phyloP scores from a whole-genome alignment of 169 alveolate genomes.

The Eimeria zaria region DNA sequence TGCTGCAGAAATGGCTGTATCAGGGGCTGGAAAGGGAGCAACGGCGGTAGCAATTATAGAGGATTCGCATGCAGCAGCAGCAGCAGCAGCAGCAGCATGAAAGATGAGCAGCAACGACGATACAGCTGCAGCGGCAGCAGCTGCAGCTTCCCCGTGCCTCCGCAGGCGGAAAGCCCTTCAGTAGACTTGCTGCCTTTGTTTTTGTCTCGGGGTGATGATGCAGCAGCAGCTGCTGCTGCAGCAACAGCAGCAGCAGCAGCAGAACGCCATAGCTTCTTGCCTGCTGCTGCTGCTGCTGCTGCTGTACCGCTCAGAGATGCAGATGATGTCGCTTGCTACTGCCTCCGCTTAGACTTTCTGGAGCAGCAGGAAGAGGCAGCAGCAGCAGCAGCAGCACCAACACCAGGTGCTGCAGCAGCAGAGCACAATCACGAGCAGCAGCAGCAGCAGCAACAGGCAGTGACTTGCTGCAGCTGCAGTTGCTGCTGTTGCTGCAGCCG shows the following conservation, averaged over 20 bases:
- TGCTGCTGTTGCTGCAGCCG: slow-evolving; percentile 41
- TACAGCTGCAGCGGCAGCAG: slow-evolving; percentile 79
- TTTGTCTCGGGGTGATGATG: background rate
- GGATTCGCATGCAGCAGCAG: background rate
- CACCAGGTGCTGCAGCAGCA: background rate
- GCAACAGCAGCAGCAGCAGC: slow-evolving; percentile 65
- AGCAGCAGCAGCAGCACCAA: background rate
- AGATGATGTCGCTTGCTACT: slow-evolving; percentile 56
- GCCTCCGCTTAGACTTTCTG: slow-evolving; percentile 21
- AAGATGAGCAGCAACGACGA: slow-evolving; percentile 6
- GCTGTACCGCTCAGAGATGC: slow-evolving; percentile 40
- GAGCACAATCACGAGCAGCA: slow-evolving; percentile 1
- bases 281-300: slow-evolving; percentile 64
- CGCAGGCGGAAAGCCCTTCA: slow-evolving; percentile 30
- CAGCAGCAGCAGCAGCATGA: slow-evolving; percentile 10
- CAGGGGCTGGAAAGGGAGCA: background rate
- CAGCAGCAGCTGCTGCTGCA: too few relatives aligned
- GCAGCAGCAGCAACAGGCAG: slow-evolving; percentile 8
- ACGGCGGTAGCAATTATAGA: background rate
- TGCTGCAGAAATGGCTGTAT: background rate
- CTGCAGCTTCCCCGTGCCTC: slow-evolving; percentile 59
- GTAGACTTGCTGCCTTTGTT: slow-evolving; percentile 59
- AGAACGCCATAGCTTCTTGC: slow-evolving; percentile 43
- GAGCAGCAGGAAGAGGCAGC: slow-evolving; percentile 2
- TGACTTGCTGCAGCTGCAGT: background rate